Conservation (phyloP, 176 grass and related monocot species). For the Cymbopogon citratus region DNA sequence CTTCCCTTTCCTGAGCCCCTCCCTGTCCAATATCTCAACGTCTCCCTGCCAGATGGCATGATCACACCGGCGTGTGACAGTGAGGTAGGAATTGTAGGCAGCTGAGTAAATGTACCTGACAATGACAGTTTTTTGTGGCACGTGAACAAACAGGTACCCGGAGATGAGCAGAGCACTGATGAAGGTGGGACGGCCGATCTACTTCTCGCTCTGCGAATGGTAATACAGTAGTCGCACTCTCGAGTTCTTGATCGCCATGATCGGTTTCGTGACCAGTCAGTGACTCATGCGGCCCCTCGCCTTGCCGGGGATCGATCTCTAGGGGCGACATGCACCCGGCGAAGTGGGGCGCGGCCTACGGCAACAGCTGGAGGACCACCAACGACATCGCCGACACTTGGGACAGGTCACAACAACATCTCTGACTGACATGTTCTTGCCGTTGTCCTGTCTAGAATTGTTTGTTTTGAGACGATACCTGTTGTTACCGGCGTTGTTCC, state of each 20-base stretch:
- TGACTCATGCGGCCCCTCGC: neutral
- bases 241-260: neutral
- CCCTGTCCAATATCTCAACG: too few relatives aligned
- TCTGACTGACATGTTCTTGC: neutral
- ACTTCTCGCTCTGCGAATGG: conserved; percentile 85
- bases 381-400: conserved; percentile 74
- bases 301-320: too few relatives aligned
- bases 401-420: conserved; percentile 42
- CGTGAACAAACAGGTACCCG: conserved; percentile 55
- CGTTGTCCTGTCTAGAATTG: neutral
- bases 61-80: too few relatives aligned
- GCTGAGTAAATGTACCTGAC: neutral
- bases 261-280: neutral
- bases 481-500: neutral
- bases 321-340: conserved; percentile 99
- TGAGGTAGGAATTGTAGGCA: neutral
- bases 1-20: too few relatives aligned
- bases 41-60: too few relatives aligned
- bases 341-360: conserved; percentile 56
- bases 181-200: conserved; percentile 55
- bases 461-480: neutral
- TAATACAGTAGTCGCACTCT: conserved; percentile 10
- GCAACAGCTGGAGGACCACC: conserved; percentile 94
- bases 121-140: neutral
- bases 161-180: conserved; percentile 79